Percentiles rank a stretch among this genome's conserved stretches.
Evolutionary conservation across 768 basidiomycete genomes (phyloP).

Genomic region (Myochromella boudieri): DNA sequence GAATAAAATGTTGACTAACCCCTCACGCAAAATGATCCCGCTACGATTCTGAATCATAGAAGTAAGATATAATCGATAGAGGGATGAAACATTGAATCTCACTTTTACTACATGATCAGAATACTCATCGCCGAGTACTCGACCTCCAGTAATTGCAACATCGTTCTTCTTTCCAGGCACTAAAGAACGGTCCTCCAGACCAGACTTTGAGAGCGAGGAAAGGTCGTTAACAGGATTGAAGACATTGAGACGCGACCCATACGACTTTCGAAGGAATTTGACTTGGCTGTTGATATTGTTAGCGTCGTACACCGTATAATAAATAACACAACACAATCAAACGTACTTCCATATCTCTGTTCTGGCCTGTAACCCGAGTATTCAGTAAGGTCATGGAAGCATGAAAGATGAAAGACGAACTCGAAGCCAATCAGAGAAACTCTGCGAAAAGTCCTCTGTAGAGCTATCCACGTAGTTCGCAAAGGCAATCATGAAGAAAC

Average conservation of each 20-base stretch:
- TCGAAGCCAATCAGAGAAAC: slow-evolving; percentile 88
- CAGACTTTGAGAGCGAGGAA: slow-evolving; percentile 73
- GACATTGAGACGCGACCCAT: slow-evolving; percentile 80
- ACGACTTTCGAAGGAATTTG: slow-evolving; percentile 77
- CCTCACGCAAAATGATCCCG: slow-evolving; percentile 91
- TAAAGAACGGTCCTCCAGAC: slow-evolving; percentile 53
- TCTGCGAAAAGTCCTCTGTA: slow-evolving; percentile 51
- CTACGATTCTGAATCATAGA: slow-evolving; percentile 69
- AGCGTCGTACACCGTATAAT: slow-evolving; percentile 1
- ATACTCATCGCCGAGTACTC: slow-evolving; percentile 92
- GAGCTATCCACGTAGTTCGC: slow-evolving; percentile 80
- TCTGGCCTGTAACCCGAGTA: slow-evolving; percentile 46
- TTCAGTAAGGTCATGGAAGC: neutral
- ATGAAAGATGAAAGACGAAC: slow-evolving; percentile 32
- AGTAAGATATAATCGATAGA: neutral
- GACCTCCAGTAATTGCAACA: slow-evolving; percentile 75
- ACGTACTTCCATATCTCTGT: slow-evolving; percentile 93
- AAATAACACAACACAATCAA: neutral
- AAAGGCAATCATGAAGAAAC: slow-evolving; percentile 94
- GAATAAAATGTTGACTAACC: slow-evolving; percentile 38
- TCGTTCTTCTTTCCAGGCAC: slow-evolving; percentile 73
- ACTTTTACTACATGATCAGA: slow-evolving; percentile 92
- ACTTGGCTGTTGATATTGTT: slow-evolving; percentile 61
- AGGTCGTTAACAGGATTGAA: slow-evolving; percentile 92
- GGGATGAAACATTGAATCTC: neutral